Conservation (phyloP, 148 eudicot genomes). For the Cornus suecica region DNA sequence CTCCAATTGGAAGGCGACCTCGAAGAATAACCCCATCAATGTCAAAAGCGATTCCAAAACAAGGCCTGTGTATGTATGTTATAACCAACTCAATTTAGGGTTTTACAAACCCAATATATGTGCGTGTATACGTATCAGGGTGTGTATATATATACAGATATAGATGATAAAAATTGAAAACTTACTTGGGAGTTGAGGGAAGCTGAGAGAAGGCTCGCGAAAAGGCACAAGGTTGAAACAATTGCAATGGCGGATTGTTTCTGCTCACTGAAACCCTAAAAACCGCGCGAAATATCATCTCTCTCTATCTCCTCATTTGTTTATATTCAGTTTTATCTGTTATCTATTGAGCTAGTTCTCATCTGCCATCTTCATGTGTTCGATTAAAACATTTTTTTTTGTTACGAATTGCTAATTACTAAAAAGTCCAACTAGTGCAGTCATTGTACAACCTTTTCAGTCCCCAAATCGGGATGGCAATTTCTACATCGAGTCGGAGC, state of each 20-base stretch:
- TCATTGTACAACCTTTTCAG: too few relatives aligned
- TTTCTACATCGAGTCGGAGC: too few relatives aligned
- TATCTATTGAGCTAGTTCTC: not conserved
- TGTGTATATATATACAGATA: not conserved
- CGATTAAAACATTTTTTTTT: too few relatives aligned
- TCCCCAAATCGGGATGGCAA: too few relatives aligned
- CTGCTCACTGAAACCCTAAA: conserved; percentile 8
- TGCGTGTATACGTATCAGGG: too few relatives aligned
- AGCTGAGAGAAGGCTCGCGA: conserved; percentile 23
- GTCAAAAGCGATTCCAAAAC: conserved; percentile 71
- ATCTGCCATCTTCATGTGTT: not conserved
- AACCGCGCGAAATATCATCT: not conserved
- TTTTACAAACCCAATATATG: not conserved
- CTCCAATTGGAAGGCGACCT: conserved; percentile 52
- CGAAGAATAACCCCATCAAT: conserved; percentile 73
- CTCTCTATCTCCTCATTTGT: not conserved
- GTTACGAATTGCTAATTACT: too few relatives aligned
- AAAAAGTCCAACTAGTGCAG: too few relatives aligned
- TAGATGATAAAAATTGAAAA: not conserved
- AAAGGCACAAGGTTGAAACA: conserved; percentile 1
- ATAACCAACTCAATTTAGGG: not conserved
- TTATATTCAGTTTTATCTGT: not conserved
- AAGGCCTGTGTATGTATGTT: conserved; percentile 17
- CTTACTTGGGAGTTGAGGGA: conserved; percentile 7
- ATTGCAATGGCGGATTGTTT: conserved; percentile 1